phyloP scores from a whole-genome alignment of 1,284 basidiomycete genomes.

The Ganoderma multipileum region DNA sequence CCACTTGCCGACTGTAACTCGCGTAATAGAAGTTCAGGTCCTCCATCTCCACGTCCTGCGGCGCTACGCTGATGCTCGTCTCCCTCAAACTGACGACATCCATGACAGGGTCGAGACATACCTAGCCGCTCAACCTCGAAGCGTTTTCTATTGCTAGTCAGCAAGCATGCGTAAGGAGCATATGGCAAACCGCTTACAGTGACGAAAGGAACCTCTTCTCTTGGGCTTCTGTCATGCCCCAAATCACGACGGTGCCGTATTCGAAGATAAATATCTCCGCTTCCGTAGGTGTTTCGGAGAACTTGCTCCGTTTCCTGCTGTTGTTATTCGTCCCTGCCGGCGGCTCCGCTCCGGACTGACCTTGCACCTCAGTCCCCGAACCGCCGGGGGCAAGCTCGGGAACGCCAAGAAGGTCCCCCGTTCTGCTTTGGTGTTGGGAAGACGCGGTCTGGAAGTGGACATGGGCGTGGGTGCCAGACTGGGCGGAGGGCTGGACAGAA shows the following conservation, averaged over 20 bases:
- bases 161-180: slow-evolving; percentile 10
- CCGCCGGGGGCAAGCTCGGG: slow-evolving; percentile 60
- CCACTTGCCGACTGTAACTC: slow-evolving; percentile 87
- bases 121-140: slow-evolving; percentile 92
- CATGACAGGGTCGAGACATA: slow-evolving; percentile 41
- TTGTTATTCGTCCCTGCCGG: slow-evolving; percentile 40
- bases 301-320: slow-evolving; percentile 63
- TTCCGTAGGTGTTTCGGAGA: slow-evolving; percentile 69
- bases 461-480: slow-evolving; percentile 32
- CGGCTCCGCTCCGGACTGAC: slow-evolving; percentile 35
- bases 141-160: slow-evolving; percentile 67
- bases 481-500: slow-evolving; percentile 27
- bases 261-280: slow-evolving; percentile 94
- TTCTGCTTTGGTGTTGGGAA: slow-evolving; percentile 36
- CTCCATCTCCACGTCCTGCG: slow-evolving; percentile 92
- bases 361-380: slow-evolving; percentile 18
- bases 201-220: slow-evolving; percentile 90
- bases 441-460: slow-evolving; percentile 40
- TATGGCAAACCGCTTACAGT: slow-evolving; percentile 62
- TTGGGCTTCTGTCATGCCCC: slow-evolving; percentile 95
- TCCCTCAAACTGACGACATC: not conserved
- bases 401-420: slow-evolving; percentile 76
- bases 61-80: slow-evolving; percentile 51
- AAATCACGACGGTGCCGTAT: slow-evolving; percentile 94
- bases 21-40: slow-evolving; percentile 98